Percentiles rank a stretch among this genome's conserved stretches.
Evolutionary conservation across 2,329 filamentous ascomycete species (phyloP).

Genomic region (Sporothrix brunneoviolacea): DNA sequence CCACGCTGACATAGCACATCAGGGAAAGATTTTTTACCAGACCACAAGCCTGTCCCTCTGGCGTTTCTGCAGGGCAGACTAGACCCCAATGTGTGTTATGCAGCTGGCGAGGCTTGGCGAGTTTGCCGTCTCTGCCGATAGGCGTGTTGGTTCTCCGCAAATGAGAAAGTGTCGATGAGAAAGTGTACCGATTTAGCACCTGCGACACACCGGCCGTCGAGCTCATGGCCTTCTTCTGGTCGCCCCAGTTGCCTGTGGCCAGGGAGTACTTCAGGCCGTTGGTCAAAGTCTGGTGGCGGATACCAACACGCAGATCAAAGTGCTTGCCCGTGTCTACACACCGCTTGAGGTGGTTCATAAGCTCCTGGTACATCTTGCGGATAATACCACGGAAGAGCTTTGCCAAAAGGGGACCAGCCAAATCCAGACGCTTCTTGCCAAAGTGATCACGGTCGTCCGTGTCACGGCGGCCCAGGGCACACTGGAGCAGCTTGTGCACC

Average conservation of each 20-base stretch:
- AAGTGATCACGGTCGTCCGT: slow-evolving; percentile 98
- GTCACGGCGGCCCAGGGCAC: slow-evolving; percentile 84
- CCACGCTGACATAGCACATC: slow-evolving; percentile 98
- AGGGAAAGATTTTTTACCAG: slow-evolving; percentile 95
- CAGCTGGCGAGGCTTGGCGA: slow-evolving; percentile 93
- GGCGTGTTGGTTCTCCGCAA: slow-evolving; percentile 95
- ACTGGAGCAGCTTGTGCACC: slow-evolving; percentile 93
- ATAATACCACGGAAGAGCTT: slow-evolving; percentile 92
- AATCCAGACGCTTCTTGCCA: slow-evolving; percentile 94
- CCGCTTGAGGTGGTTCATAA: slow-evolving; percentile 83
- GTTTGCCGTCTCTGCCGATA: slow-evolving; percentile 94
- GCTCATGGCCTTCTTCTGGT: slow-evolving; percentile 95
- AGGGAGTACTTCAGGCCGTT: slow-evolving; percentile 95
- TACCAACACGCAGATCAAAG: slow-evolving; percentile 83
- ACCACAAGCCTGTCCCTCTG: slow-evolving; percentile 96
- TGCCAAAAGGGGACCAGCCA: slow-evolving; percentile 90
- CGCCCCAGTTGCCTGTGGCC: slow-evolving; percentile 97
- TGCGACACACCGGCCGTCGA: slow-evolving; percentile 96
- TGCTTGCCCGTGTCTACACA: slow-evolving; percentile 85
- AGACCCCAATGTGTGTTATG: slow-evolving; percentile 99
- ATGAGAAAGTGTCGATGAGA: slow-evolving; percentile 93
- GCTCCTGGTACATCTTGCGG: slow-evolving; percentile 82
- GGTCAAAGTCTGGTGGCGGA: slow-evolving; percentile 85
- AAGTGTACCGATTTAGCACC: slow-evolving; percentile 96
- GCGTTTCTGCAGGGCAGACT: slow-evolving; percentile 94